A percentile compares a stretch with the other conserved stretches of the same genome.
Conservation (phyloP, 2,329 filamentous ascomycete genomes). For the Apiospora malaysiana region DNA sequence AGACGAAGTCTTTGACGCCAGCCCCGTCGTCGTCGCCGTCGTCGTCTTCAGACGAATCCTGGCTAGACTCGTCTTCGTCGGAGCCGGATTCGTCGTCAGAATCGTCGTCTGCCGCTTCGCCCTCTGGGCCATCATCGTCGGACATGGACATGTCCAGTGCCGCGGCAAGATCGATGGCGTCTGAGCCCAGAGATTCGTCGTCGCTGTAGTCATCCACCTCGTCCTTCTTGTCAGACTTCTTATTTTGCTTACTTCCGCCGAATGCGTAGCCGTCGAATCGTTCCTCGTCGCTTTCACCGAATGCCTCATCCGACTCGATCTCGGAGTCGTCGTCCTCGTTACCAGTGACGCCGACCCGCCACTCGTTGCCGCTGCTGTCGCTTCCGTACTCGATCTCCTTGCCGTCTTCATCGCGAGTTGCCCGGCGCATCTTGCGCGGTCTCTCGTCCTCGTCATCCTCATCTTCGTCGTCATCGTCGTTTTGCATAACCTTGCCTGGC, state of each 20-base stretch:
- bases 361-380: conserved; percentile 86
- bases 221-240: conserved; percentile 52
- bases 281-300: conserved; percentile 88
- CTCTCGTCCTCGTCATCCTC: conserved; percentile 70
- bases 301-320: conserved; percentile 76
- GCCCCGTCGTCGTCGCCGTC: conserved; percentile 57
- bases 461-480: conserved; percentile 58
- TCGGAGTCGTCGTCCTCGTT: conserved; percentile 69
- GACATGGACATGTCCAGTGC: conserved; percentile 54
- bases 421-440: conserved; percentile 48
- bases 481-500: conserved; percentile 48
- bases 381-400: conserved; percentile 74
- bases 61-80: conserved; percentile 50
- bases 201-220: conserved; percentile 61
- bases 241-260: conserved; percentile 54
- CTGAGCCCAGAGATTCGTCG: conserved; percentile 62
- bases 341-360: conserved; percentile 73
- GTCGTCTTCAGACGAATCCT: conserved; percentile 49
- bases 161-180: conserved; percentile 64
- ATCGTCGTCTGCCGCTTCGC: conserved; percentile 54
- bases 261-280: conserved; percentile 76
- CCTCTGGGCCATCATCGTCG: conserved; percentile 56
- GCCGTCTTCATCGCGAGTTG: conserved; percentile 53
- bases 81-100: conserved; percentile 50
- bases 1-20: conserved; percentile 57